Base-by-base conservation (phyloP, 441 rosid genomes). In the Arabidopsis lyrata region DNA sequence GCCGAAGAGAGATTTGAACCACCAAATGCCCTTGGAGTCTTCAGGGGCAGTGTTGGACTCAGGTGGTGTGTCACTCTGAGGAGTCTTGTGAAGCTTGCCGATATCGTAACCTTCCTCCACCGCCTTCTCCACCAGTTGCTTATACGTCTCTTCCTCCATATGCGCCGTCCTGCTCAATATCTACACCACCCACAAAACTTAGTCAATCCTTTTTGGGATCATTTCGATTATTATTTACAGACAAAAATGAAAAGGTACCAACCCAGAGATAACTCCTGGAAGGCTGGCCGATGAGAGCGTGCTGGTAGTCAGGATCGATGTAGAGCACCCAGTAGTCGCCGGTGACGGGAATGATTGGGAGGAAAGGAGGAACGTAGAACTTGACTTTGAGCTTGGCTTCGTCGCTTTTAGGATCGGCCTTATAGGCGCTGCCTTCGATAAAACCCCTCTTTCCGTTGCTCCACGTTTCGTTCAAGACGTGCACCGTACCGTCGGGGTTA, bases 361-460 rank as follows among this genome's bases (percentile, higher is more conserved):
- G 64, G 78, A 95, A 89, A 3, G 99, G 97, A 6, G 97, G 99
- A 3, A 95, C 86, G 45, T 85, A 95, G 72, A 95, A 92, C 73
- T 82, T 95, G 48, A 95, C 99, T 78, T 92, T 95, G 65, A 95
- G 85, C 84, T 95, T 95, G 16, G 99, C 97, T 79, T 95, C 97
- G 20, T 95, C 93, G 72, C 86, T 87, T 2, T 73, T 83, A 5
- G 96, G 91, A 50, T 95, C 86, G 22, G 91, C 86, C 80, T 89
- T 88, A 73, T 89, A 90, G 0, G 99, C 97, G 27, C 76, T 45
- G 10, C 97, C 99, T 66, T 92, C 86, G 15, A 92, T 90, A 70
- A 0, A 79, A 10, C 69, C 74, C 69, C 97, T 83, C 80, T 89
- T 92, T 4, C 97, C 97, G 57, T 70, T 83, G 78, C 12, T 61